Base-by-base conservation (phyloP, 2,329 filamentous ascomycete species). In the Cercospora sojina region DNA sequence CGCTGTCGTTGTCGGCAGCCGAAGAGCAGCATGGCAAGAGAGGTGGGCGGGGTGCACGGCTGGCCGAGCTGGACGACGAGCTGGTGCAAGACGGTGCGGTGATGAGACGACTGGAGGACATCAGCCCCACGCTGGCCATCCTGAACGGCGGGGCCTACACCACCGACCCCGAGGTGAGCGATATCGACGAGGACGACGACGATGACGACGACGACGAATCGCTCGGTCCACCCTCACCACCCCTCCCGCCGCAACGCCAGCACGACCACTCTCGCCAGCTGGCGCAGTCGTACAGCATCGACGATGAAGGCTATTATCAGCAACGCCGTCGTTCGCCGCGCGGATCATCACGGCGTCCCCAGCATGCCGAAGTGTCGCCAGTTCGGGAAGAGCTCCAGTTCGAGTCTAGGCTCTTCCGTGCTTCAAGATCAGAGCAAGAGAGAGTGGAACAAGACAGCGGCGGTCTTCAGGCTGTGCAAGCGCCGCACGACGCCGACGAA, bases 81-180 rank as follows among this genome's bases (percentile, higher is more conserved):
- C 57, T 60, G 32, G 72, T 68, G 13, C 65, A 69, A 6, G 64
- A 70, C 53, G 68, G 59, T 10, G 70, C 71, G 49, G 71, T 74
- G 53, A 43, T 72, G 63, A 49, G 66, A 64, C 65, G 61, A 41
- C 66, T 67, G 27, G 67, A 72, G 58, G 72, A 74, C 49, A 67
- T 69, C n/a, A 62, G 57, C n/a, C 63, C 59, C 27, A 62, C 61
- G 25, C 20, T 68, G 57, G 72, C 71, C 20, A 65, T 69, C 32
- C 51, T 67, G 55, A 70, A 38, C 12, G 60, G 49, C 16, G 60
- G 60, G 47, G 60, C 64, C 29, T 68, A 65, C 41, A 35, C 56
- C 56, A 64, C 62, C 18, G 65, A 71, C 18, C 64, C 67, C 53
- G 68, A 73, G 18, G 69, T 73, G 29, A 74, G 70, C 65, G 73